Conservation (phyloP, 2,329 filamentous ascomycete species). For the Alternaria sp. region DNA sequence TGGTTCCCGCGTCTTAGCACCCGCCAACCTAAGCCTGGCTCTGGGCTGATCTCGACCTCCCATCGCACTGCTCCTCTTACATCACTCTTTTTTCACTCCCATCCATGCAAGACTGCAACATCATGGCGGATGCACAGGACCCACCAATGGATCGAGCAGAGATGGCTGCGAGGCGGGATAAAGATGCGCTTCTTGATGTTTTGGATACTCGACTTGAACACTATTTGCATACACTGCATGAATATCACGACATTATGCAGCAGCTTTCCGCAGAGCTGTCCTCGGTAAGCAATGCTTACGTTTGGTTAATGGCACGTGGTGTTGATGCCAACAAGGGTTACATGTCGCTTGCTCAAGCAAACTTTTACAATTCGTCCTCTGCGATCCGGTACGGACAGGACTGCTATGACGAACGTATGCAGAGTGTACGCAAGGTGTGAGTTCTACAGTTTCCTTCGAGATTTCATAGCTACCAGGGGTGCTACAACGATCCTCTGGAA, state of each 20-base stretch:
- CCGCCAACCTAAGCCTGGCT: background rate
- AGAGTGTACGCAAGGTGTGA: conserved; percentile 61
- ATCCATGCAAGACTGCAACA: background rate
- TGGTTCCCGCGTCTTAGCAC: conserved; percentile 18
- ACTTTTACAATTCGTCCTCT: conserved; percentile 71
- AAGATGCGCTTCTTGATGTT: conserved; percentile 42
- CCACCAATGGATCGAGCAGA: background rate
- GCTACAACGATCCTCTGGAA: background rate
- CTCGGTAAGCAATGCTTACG: conserved; percentile 50
- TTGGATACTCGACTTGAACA: conserved; percentile 70
- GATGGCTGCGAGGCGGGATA: conserved; percentile 10
- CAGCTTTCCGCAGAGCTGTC: conserved; percentile 62
- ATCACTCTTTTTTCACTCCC: background rate
- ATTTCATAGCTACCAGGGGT: no score
- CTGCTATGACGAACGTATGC: conserved; percentile 76
- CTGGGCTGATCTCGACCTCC: background rate
- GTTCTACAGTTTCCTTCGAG: conserved; percentile 2
- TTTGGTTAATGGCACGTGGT: background rate
- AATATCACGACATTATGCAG: conserved; percentile 67
- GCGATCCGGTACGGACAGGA: conserved; percentile 71
- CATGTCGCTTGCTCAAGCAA: conserved; percentile 71
- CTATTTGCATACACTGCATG: conserved; percentile 70
- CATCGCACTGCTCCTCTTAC: background rate
- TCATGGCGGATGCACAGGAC: conserved; percentile 19
- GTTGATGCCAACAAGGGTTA: conserved; percentile 45